Conservation (phyloP, 1,284 basidiomycete species). For the Anthracocystis panici-leucophaei region DNA sequence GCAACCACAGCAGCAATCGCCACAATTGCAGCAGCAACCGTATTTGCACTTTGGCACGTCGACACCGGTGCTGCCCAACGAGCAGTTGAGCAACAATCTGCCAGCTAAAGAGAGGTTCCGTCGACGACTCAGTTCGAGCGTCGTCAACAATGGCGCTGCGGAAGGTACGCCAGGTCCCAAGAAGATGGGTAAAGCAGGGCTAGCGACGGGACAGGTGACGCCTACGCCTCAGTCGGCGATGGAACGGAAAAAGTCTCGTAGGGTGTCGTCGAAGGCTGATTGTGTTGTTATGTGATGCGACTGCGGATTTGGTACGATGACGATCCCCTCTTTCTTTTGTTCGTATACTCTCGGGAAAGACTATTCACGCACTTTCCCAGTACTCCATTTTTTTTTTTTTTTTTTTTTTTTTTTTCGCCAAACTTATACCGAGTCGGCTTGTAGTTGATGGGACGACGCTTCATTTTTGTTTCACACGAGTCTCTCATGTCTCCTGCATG, state of each 20-base stretch:
- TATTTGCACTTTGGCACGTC: constrained; percentile 12
- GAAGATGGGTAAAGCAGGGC: constrained; percentile 11
- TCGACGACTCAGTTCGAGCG: constrained; percentile 38
- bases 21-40: constrained; percentile 11
- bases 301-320: neutral
- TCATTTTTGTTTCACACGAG: neutral
- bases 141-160: constrained; percentile 9
- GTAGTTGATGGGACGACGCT: neutral
- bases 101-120: constrained; percentile 26
- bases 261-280: constrained; percentile 44
- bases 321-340: neutral
- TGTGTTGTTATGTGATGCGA: constrained; percentile 45
- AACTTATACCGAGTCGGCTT: neutral
- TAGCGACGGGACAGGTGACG: constrained; percentile 30
- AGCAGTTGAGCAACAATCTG: constrained; percentile 8
- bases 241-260: constrained; percentile 45
- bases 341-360: neutral
- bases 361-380: constrained; percentile 19
- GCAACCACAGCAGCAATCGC: neutral
- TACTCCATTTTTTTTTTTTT: neutral
- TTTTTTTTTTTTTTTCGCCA: neutral
- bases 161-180: constrained; percentile 10
- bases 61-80: constrained; percentile 21
- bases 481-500: neutral
- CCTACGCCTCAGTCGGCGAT: constrained; percentile 26